Base-by-base conservation (phyloP, 768 basidiomycete species). In the Trametes sanguinea region DNA sequence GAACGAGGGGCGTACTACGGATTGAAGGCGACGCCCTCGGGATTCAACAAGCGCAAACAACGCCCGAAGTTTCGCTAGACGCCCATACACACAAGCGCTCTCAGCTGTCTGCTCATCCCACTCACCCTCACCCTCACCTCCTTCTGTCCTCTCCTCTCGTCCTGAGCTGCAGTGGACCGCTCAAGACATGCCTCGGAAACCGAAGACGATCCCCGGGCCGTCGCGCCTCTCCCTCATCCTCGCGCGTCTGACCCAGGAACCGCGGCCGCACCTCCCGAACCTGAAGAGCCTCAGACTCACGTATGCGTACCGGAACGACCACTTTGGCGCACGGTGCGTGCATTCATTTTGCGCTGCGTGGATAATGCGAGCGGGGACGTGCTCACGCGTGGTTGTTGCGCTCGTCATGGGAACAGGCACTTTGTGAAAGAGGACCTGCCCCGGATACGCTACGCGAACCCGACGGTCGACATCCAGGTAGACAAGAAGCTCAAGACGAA, bases 401-500 rank as follows among this genome's bases (percentile, higher is more conserved):
- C 42, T 37, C 22, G 22, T 1, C 22, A 22, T 37, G 35, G 37
- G 10, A 29, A 51, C 60, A 91, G 92, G 47, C 86, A 91, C 77
- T 93, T 94, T 65, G 80, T 89, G 42, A 90, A 89, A 69, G 85
- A 93, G 43, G 81, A 89, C n/a, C 75, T 94, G 0, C 89, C 89
- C 1, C 80, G 89, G 33, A 89, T 94, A 78, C 87, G 84, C 10
- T 92, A 83, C 72, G 87, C 84, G 1, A 93, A 94, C 67, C 90
- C 91, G 0, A 71, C 78, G 7, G 67, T 93, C 29, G 77, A 82
- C 33, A 85, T 94, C 39, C 74, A 81, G 35, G 82, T 92, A 0
- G 78, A 81, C 64, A 85, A 79, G 61, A 73, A 79, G 46, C 76
- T 73, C 35, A 90, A 89, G 73, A 75, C 78, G 9, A 73, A 74